A percentile compares a stretch with the other conserved stretches of the same genome.
These are phyloP conservation scores for Picea sitchensis DNA, from an alignment of 75 land plant genomes.

Conservation along the genomic window DNA sequence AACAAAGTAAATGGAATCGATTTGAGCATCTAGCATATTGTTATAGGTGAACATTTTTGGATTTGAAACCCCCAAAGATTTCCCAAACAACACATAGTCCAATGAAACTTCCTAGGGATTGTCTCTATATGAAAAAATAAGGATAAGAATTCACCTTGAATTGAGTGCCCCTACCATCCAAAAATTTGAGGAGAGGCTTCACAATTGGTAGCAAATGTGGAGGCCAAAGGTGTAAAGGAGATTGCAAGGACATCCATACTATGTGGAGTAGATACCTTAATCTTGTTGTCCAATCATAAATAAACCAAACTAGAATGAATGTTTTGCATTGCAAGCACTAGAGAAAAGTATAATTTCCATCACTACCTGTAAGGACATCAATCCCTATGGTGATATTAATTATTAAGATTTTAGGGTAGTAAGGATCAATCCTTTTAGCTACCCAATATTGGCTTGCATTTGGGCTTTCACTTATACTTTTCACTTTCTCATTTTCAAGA, in stretches of 20 bases:
- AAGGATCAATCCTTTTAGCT: slow-evolving; percentile 8
- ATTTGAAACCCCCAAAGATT: no score
- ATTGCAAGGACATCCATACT: no score
- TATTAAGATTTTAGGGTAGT: slow-evolving; percentile 15
- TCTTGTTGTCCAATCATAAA: slow-evolving; percentile 6
- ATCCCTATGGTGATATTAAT: slow-evolving; percentile 15
- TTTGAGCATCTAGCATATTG: no score
- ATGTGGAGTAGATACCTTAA: no score
- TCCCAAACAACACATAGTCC: no score
- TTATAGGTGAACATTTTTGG: no score
- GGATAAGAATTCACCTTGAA: no score
- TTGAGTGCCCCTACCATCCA: no score
- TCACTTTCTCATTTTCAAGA: slow-evolving; percentile 21
- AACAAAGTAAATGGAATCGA: no score
- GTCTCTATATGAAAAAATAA: no score
- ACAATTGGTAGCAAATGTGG: no score
- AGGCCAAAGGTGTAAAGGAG: background rate
- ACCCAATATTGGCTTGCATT: slow-evolving; percentile 14
- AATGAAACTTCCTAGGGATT: no score
- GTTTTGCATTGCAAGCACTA: slow-evolving; percentile 46
- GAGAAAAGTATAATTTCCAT: slow-evolving; percentile 6
- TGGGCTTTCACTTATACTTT: background rate
- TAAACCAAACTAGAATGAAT: slow-evolving; percentile 23
- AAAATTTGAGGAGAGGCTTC: background rate
- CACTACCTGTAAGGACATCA: slow-evolving; percentile 15